Conservation (phyloP, 495 filamentous ascomycete species). For the Penicillium lagena region DNA sequence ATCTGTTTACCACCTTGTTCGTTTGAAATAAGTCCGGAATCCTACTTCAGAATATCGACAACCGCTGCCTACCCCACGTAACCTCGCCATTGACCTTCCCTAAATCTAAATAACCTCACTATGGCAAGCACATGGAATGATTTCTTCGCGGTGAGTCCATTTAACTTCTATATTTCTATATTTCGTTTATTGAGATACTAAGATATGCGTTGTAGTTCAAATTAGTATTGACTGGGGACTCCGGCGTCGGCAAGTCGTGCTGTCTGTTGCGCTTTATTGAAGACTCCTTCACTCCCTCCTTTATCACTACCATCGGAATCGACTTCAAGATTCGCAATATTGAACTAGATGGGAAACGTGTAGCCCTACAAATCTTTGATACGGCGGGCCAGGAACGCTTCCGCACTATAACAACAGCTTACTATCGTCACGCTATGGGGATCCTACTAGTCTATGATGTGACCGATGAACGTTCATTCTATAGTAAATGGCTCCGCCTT, state of each 20-base stretch:
- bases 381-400: constrained; percentile 99
- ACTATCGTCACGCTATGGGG: constrained; percentile 97
- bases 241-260: constrained; percentile 97
- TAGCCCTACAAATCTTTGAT: constrained; percentile 99
- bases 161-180: no score
- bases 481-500: constrained; percentile 61
- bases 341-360: constrained; percentile 94
- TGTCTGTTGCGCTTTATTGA: constrained; percentile 97
- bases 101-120: constrained; percentile 13
- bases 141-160: constrained; percentile 92
- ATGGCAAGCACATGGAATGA: constrained; percentile 99
- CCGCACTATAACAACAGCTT: constrained; percentile 96
- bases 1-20: no score
- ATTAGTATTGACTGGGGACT: constrained; percentile 95
- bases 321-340: constrained; percentile 99
- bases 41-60: no score
- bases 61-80: neutral
- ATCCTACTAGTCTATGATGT: constrained; percentile 98
- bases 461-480: constrained; percentile 93
- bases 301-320: constrained; percentile 99
- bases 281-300: constrained; percentile 96
- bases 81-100: neutral
- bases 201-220: no score
- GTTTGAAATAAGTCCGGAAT: no score
- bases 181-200: no score